Percentiles rank a stretch among this genome's conserved stretches.
Evolutionary conservation across 2,329 filamentous ascomycete species (phyloP).

Genomic region (Lachnellula subtilissima): DNA sequence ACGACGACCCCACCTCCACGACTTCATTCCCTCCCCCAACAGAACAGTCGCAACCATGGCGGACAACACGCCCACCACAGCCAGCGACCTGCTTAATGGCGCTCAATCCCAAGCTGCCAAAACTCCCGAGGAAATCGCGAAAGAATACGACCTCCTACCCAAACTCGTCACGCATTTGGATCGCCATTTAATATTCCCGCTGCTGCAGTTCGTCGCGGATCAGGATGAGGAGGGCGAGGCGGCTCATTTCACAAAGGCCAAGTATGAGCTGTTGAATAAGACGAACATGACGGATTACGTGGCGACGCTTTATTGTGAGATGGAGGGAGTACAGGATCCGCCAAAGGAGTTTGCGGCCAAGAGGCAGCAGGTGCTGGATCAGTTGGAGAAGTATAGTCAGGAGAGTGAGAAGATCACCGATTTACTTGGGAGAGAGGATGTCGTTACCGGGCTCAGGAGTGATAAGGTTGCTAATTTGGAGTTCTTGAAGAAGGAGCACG

Average conservation of each 20-base stretch:
- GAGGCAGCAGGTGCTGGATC: constrained; percentile 80
- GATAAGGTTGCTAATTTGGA: constrained; percentile 99
- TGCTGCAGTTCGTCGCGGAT: constrained; percentile 85
- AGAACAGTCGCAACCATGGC: constrained; percentile 42
- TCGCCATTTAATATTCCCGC: constrained; percentile 91
- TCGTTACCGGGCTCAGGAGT: constrained; percentile 83
- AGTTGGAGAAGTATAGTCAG: constrained; percentile 78
- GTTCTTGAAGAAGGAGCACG: constrained; percentile 94
- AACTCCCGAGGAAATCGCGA: constrained; percentile 44
- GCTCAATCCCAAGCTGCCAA: constrained; percentile 33
- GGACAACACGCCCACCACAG: constrained; percentile 33
- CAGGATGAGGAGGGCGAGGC: constrained; percentile 71
- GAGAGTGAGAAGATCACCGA: constrained; percentile 85
- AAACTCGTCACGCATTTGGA: constrained; percentile 90
- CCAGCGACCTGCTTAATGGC: constrained; percentile 13
- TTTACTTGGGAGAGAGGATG: constrained; percentile 80
- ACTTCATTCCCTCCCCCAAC: constrained; percentile 4
- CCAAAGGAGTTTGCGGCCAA: constrained; percentile 85
- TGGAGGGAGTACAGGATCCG: constrained; percentile 72
- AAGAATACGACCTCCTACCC: constrained; percentile 60
- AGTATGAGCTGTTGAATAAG: constrained; percentile 90
- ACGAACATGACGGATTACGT: constrained; percentile 99
- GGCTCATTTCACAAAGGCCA: constrained; percentile 70
- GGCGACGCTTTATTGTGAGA: constrained; percentile 82
- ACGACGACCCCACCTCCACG: constrained; percentile 9